These are phyloP conservation scores for Talaromyces trachyspermus DNA, from an alignment of 495 filamentous ascomycete genomes.

Conservation along the genomic window DNA sequence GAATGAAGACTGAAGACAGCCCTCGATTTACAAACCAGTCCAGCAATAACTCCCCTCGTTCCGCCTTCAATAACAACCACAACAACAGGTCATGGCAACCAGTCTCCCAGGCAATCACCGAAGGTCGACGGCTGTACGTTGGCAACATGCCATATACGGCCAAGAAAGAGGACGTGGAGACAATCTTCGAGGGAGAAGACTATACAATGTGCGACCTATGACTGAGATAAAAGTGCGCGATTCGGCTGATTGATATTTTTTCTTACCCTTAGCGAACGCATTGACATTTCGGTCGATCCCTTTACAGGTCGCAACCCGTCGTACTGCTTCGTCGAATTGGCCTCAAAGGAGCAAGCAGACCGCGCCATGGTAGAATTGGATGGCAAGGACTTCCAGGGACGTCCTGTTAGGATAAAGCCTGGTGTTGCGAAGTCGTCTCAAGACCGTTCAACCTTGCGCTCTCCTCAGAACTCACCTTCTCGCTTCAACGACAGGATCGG, in stretches of 20 bases:
- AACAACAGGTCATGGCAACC: conserved; percentile 6
- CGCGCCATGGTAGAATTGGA: conserved; percentile 36
- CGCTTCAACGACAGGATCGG: conserved; percentile 5
- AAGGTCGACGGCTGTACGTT: conserved; percentile 37
- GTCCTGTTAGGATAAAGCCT: conserved; percentile 44
- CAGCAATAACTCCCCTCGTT: conserved; percentile 25
- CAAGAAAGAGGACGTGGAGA: conserved; percentile 41
- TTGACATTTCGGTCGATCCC: conserved; percentile 50
- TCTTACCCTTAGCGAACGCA: conserved; percentile 25
- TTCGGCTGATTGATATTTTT: conserved; percentile 5
- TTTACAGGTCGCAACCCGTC: conserved; percentile 50
- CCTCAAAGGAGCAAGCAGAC: conserved; percentile 33
- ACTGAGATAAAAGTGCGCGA: neutral
- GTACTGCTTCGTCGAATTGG: conserved; percentile 54
- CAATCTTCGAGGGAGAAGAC: conserved; percentile 24
- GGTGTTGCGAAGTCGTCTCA: conserved; percentile 36
- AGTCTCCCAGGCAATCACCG: conserved; percentile 6
- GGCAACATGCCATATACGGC: conserved; percentile 50
- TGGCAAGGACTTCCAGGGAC: conserved; percentile 34
- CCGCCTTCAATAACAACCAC: conserved; percentile 4
- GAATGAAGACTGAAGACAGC: conserved; percentile 31
- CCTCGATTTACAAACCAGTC: conserved; percentile 17
- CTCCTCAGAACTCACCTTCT: neutral
- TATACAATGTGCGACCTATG: conserved; percentile 9
- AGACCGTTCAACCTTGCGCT: conserved; percentile 16